These are phyloP conservation scores for Vicia faba DNA, from an alignment of 306 rosid genomes.

Conservation along the genomic window DNA sequence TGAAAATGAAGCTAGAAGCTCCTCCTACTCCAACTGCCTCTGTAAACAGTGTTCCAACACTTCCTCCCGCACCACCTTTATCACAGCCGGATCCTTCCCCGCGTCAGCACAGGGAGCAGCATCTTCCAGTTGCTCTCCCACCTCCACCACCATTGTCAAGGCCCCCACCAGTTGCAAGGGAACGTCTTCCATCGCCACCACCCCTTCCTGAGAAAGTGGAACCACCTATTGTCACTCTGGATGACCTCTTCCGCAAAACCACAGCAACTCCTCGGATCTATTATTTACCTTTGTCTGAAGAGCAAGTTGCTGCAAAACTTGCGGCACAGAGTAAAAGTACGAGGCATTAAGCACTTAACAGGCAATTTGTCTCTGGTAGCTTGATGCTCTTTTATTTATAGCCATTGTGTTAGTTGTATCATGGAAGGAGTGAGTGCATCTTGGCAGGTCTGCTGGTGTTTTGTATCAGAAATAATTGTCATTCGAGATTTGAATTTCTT, in stretches of 20 bases:
- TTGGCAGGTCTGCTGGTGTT: slow-evolving; percentile 46
- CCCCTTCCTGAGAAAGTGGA: slow-evolving; percentile 68
- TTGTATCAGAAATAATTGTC: slow-evolving; percentile 27
- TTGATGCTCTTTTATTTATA: slow-evolving; percentile 31
- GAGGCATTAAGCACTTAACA: slow-evolving; percentile 46
- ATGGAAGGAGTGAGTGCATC: slow-evolving; percentile 43
- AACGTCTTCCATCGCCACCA: slow-evolving; percentile 89
- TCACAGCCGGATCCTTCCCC: slow-evolving; percentile 51
- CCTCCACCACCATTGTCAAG: slow-evolving; percentile 59
- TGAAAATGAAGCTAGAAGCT: slow-evolving; percentile 63
- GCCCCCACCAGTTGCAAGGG: slow-evolving; percentile 58
- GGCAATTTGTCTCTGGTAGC: slow-evolving; percentile 33
- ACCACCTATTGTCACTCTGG: slow-evolving; percentile 83
- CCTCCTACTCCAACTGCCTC: slow-evolving; percentile 65
- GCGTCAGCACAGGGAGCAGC: slow-evolving; percentile 47
- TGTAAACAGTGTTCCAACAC: slow-evolving; percentile 47
- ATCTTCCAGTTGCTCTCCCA: slow-evolving; percentile 44
- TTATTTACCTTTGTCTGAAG: slow-evolving; percentile 89
- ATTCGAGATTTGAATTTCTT: slow-evolving; percentile 33
- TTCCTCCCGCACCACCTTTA: slow-evolving; percentile 52
- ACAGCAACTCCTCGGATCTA: slow-evolving; percentile 88
- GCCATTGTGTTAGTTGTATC: slow-evolving; percentile 41
- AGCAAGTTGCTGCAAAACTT: slow-evolving; percentile 75
- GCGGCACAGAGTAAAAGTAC: slow-evolving; percentile 54
- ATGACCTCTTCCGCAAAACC: slow-evolving; percentile 92